Evolutionary conservation across 495 filamentous ascomycete species (phyloP).

Genomic region (Tuber borchii): DNA sequence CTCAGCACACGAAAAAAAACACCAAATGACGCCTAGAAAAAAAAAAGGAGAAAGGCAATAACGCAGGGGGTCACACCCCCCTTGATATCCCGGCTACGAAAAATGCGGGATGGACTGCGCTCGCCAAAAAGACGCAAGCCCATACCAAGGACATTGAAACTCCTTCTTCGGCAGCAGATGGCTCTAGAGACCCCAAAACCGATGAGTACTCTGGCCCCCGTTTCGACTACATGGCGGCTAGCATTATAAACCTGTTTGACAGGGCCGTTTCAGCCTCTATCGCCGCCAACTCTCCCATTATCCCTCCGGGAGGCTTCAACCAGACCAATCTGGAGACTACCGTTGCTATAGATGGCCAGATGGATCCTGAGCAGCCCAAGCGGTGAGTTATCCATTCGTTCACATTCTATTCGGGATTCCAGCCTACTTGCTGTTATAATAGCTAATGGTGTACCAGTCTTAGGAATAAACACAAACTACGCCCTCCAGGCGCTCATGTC

Average conservation of each 20-base stretch:
- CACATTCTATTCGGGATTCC: background rate
- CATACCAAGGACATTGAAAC: background rate
- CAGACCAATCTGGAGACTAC: no score
- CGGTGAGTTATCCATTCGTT: background rate
- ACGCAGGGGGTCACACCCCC: background rate
- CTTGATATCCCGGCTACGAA: background rate
- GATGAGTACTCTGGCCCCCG: background rate
- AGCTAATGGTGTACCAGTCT: background rate
- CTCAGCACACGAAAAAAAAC: background rate
- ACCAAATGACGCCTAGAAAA: background rate
- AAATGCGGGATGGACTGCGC: background rate
- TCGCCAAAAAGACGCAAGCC: background rate
- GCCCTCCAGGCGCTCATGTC: no score
- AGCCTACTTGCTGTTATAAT: background rate
- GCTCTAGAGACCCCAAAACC: background rate
- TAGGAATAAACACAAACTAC: background rate
- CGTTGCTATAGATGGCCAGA: background rate
- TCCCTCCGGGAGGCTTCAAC: background rate
- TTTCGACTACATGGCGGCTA: background rate
- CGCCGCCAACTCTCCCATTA: background rate
- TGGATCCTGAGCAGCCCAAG: background rate
- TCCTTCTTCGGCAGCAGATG: accelerated
- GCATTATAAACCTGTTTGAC: background rate
- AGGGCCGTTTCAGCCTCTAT: background rate
- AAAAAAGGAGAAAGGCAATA: background rate